Conservation (phyloP, 73 alveolate species). For the Strombidium stylifer region DNA sequence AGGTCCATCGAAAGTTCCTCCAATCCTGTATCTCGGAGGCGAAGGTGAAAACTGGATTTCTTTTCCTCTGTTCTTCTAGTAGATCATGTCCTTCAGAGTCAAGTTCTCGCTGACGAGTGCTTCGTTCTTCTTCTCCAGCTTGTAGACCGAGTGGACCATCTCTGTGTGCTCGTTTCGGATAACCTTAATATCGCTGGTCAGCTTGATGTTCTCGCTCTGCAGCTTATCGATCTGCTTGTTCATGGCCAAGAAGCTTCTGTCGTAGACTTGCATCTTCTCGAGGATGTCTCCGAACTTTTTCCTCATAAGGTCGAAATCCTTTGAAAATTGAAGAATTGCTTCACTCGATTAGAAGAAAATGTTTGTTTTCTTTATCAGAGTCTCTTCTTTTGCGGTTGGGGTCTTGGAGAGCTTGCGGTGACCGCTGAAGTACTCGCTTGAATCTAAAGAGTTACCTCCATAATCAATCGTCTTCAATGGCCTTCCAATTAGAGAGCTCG, state of each 20-base stretch:
- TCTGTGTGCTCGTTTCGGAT: constrained; percentile 45
- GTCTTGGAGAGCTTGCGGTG: too few species aligned
- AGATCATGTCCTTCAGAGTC: constrained; percentile 4
- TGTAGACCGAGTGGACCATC: constrained; percentile 11
- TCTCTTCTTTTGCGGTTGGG: too few species aligned
- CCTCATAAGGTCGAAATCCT: constrained; percentile 28
- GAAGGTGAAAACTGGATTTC: too few species aligned
- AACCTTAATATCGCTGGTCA: constrained; percentile 43
- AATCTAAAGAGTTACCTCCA: too few species aligned
- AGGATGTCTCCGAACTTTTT: not conserved
- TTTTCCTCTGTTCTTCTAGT: constrained; percentile 1
- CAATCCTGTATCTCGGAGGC: too few species aligned
- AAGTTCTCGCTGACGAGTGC: not conserved
- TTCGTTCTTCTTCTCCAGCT: constrained; percentile 8
- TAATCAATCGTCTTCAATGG: too few species aligned
- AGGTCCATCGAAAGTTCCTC: too few species aligned
- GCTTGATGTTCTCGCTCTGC: constrained; percentile 49
- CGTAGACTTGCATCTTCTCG: not conserved
- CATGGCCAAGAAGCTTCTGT: not conserved
- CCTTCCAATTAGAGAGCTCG: too few species aligned
- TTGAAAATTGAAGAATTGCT: constrained; percentile 17
- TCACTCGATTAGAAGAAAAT: constrained; percentile 6
- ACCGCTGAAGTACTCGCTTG: too few species aligned
- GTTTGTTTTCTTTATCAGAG: too few species aligned
- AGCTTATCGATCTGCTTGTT: constrained; percentile 24